Evolutionary conservation across 1,139 yeast genomes (phyloP).

Genomic region (Suhomyces maxii): DNA sequence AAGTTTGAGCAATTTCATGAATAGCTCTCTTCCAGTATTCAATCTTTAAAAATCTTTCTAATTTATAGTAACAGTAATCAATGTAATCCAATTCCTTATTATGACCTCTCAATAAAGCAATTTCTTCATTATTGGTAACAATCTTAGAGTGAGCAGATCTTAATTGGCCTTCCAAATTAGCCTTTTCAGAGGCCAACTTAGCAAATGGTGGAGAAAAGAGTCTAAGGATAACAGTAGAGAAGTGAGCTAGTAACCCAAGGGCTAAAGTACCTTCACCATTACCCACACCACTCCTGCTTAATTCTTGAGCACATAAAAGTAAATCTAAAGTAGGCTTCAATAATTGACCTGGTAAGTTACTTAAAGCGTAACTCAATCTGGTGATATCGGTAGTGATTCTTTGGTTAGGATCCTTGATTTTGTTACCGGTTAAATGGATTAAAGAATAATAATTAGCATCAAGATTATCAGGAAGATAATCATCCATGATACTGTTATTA

Average conservation of each 20-base stretch:
- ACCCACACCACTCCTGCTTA: conserved; percentile 72
- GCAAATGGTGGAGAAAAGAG: conserved; percentile 91
- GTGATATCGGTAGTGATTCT: conserved; percentile 78
- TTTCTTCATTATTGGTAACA: conserved; percentile 78
- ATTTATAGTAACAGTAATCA: conserved; percentile 78
- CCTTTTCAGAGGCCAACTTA: conserved; percentile 72
- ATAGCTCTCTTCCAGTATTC: conserved; percentile 76
- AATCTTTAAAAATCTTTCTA: conserved; percentile 75
- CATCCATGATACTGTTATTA: conserved; percentile 62
- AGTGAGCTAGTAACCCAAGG: conserved; percentile 77
- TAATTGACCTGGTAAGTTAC: conserved; percentile 81
- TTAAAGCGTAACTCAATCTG: conserved; percentile 68
- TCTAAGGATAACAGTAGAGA: conserved; percentile 72
- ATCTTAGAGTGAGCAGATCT: conserved; percentile 81
- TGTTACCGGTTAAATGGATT: conserved; percentile 57
- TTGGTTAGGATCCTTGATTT: conserved; percentile 77
- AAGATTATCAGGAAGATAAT: conserved; percentile 64
- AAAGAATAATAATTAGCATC: conserved; percentile 54
- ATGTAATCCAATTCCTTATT: conserved; percentile 73
- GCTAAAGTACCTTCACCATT: conserved; percentile 84
- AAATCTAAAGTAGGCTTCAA: conserved; percentile 84
- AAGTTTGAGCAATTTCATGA: conserved; percentile 76
- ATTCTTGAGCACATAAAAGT: conserved; percentile 76
- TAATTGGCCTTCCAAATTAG: conserved; percentile 82
- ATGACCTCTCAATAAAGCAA: conserved; percentile 84